Evolutionary conservation across 1,139 yeast species (phyloP).

Genomic region (Candida albicans): DNA sequence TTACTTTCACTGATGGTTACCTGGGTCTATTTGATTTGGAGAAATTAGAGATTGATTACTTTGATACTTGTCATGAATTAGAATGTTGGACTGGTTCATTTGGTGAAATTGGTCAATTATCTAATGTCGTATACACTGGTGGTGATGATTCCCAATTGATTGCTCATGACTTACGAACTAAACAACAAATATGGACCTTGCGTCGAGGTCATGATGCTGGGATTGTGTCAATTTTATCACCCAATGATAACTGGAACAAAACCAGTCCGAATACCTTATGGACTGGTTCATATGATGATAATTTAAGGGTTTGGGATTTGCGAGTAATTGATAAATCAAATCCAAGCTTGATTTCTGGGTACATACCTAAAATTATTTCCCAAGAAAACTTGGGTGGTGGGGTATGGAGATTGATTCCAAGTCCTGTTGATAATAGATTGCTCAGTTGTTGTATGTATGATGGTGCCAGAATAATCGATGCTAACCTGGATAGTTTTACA

Average conservation of each 20-base stretch:
- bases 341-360: conserved; percentile 43
- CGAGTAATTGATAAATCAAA: conserved; percentile 48
- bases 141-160: conserved; percentile 83
- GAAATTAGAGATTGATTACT: conserved; percentile 14
- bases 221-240: conserved; percentile 71
- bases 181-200: conserved; percentile 53
- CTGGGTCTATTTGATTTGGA: conserved; percentile 34
- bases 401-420: conserved; percentile 86
- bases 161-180: conserved; percentile 69
- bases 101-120: conserved; percentile 56
- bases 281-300: conserved; percentile 94
- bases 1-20: conserved; percentile 64
- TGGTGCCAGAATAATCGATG: conserved; percentile 71
- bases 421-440: conserved; percentile 53
- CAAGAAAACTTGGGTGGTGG: conserved; percentile 79
- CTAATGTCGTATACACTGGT: conserved; percentile 73
- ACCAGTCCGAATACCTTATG: conserved; percentile 55
- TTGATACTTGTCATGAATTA: conserved; percentile 50
- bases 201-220: conserved; percentile 78
- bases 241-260: conserved; percentile 40
- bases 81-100: conserved; percentile 92
- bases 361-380: conserved; percentile 46
- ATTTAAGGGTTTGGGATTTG: conserved; percentile 66
- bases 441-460: conserved; percentile 93
- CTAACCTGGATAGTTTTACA: conserved; percentile 34